A percentile compares a stretch with the other conserved stretches of the same genome.
These are phyloP conservation scores for Globisporangium spiculum DNA, from an alignment of 352 stramenopile genomes.

Conservation along the genomic window DNA sequence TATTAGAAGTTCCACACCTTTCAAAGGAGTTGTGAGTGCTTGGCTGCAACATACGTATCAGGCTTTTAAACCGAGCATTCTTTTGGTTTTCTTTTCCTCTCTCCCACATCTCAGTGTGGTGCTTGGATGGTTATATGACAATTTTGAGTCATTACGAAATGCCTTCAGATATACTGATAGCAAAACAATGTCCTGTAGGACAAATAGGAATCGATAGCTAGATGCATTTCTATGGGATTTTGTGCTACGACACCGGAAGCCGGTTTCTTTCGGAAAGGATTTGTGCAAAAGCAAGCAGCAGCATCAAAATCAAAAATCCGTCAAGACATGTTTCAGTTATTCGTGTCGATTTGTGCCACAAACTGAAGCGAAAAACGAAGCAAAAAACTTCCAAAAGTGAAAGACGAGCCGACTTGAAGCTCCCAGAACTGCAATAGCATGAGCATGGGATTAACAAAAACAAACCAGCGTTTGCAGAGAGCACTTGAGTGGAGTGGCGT, in stretches of 20 bases:
- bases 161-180: too few species aligned
- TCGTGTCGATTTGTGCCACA: not conserved
- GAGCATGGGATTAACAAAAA: not conserved
- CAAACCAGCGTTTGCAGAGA: not conserved
- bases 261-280: not conserved
- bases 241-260: not conserved
- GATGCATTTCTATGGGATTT: not conserved
- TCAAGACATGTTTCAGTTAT: not conserved
- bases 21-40: not conserved
- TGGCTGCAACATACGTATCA: not conserved
- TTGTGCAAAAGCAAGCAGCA: too few species aligned
- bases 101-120: not conserved
- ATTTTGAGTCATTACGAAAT: not conserved
- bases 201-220: too few species aligned
- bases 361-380: not conserved
- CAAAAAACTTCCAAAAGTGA: not conserved
- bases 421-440: conserved; percentile 7
- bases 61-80: not conserved
- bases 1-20: not conserved
- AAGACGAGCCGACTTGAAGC: conserved; percentile 11
- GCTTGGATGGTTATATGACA: not conserved
- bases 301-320: not conserved
- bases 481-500: not conserved
- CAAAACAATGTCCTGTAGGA: too few species aligned
- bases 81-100: not conserved